phyloP scores from a whole-genome alignment of 2,329 filamentous ascomycete species.

The Diaporthe caulivora region DNA sequence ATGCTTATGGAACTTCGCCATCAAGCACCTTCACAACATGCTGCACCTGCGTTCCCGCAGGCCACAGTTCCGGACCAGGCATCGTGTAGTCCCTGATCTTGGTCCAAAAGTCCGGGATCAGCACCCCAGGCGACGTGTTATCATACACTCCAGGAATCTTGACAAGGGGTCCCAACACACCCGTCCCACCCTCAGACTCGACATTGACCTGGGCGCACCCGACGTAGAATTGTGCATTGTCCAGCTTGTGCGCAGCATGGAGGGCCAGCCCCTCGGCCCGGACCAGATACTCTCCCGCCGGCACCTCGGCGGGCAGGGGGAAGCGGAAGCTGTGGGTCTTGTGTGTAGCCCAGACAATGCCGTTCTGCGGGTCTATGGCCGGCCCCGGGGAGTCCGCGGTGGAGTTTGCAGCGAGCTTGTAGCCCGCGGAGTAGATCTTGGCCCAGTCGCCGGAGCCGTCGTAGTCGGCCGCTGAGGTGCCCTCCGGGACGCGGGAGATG shows the following conservation, averaged over 20 bases:
- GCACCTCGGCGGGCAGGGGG: not conserved
- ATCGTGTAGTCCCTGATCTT: slow-evolving; percentile 3
- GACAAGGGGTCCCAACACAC: not conserved
- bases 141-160: not conserved
- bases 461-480: not conserved
- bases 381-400: not conserved
- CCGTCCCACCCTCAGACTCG: not conserved
- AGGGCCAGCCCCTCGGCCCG: not conserved
- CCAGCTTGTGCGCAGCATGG: slow-evolving; percentile 1
- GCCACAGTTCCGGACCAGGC: not conserved
- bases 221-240: slow-evolving; percentile 6
- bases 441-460: not conserved
- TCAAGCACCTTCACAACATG: not conserved
- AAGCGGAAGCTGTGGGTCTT: slow-evolving; percentile 13
- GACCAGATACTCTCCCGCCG: not conserved
- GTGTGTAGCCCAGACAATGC: not conserved
- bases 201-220: not conserved
- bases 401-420: not conserved
- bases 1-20: not conserved
- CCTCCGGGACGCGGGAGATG: not conserved
- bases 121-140: not conserved
- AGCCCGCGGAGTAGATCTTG: slow-evolving; percentile 2
- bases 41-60: not conserved
- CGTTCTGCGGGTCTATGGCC: not conserved
- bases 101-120: slow-evolving; percentile 12